Percentiles rank a stretch among this genome's conserved stretches.
Evolutionary conservation across 1,284 basidiomycete species (phyloP).

Genomic region (Ustilago bromivora): DNA sequence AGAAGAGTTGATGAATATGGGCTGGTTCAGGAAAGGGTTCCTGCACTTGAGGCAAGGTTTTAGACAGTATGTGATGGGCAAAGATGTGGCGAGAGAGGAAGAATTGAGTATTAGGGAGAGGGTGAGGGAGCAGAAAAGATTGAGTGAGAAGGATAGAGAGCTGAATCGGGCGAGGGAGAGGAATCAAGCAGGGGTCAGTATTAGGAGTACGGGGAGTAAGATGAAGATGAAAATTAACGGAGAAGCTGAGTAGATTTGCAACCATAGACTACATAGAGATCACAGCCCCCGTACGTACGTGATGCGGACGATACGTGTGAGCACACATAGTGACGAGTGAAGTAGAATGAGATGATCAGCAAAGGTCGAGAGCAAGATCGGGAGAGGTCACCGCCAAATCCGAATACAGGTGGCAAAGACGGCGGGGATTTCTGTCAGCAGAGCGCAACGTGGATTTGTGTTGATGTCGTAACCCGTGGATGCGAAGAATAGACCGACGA

Average conservation of each 20-base stretch:
- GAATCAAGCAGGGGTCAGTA: constrained; percentile 25
- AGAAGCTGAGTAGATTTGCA: background rate
- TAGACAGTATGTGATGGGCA: constrained; percentile 40
- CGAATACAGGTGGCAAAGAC: background rate
- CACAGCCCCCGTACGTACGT: no score
- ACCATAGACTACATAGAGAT: background rate
- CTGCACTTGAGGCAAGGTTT: constrained; percentile 38
- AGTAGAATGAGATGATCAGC: background rate
- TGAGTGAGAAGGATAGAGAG: constrained; percentile 29
- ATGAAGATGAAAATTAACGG: constrained; percentile 20
- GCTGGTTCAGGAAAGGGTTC: constrained; percentile 48
- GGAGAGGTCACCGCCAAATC: constrained; percentile 30
- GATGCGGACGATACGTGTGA: background rate
- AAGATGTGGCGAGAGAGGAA: constrained; percentile 30
- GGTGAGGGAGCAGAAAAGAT: constrained; percentile 23
- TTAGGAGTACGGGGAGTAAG: constrained; percentile 34
- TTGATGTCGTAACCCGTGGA: constrained; percentile 76
- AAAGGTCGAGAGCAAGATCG: background rate
- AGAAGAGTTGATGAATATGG: constrained; percentile 50
- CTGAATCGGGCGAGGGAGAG: constrained; percentile 26
- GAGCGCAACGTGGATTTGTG: background rate
- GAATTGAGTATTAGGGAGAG: constrained; percentile 19
- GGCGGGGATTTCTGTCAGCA: constrained; percentile 8
- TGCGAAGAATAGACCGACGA: constrained; percentile 86
- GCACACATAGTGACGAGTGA: background rate